Conservation (phyloP, 768 basidiomycete species). For the Myochromella boudieri region DNA sequence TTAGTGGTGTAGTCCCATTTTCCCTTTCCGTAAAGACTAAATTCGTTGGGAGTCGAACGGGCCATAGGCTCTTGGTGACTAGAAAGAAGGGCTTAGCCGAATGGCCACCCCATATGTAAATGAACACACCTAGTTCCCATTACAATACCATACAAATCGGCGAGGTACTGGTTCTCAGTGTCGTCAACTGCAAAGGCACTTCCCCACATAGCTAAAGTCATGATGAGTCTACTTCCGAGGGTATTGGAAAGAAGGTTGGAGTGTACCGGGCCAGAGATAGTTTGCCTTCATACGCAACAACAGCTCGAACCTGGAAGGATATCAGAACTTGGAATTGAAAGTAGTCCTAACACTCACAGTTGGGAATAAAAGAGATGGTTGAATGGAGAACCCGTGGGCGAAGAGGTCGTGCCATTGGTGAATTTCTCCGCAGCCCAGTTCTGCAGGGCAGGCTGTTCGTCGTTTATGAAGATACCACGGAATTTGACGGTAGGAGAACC, state of each 20-base stretch:
- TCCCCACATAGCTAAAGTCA: constrained; percentile 37
- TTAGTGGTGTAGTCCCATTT: constrained; percentile 65
- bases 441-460: constrained; percentile 71
- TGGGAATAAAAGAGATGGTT: constrained; percentile 61
- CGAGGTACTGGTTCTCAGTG: constrained; percentile 57
- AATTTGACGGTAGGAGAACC: constrained; percentile 69
- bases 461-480: constrained; percentile 73
- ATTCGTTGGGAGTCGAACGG: constrained; percentile 69
- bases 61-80: constrained; percentile 78
- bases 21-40: constrained; percentile 54
- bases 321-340: neutral
- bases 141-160: constrained; percentile 64
- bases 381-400: constrained; percentile 54
- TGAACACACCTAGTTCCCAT: constrained; percentile 61
- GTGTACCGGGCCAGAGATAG: constrained; percentile 67
- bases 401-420: constrained; percentile 58
- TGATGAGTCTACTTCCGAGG: neutral
- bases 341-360: constrained; percentile 33
- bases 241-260: constrained; percentile 1
- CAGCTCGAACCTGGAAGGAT: constrained; percentile 53
- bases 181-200: constrained; percentile 62
- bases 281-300: constrained; percentile 68
- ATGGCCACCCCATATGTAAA: neutral
- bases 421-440: constrained; percentile 73
- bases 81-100: neutral